These are phyloP conservation scores for Neostapfia colusana DNA, from an alignment of 176 grass and related monocot genomes.

Conservation along the genomic window DNA sequence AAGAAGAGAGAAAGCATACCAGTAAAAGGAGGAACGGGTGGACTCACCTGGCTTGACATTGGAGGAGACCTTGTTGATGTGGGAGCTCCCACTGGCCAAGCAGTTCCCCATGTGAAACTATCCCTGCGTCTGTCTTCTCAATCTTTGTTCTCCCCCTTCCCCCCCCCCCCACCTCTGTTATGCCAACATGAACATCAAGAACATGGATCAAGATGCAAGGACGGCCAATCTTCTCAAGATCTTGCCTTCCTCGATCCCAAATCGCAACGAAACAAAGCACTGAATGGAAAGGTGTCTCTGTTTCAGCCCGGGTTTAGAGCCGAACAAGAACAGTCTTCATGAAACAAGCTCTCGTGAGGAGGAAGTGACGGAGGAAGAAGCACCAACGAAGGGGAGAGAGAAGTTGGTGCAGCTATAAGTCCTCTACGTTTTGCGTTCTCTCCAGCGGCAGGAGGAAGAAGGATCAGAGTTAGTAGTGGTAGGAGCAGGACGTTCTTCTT, in stretches of 20 bases:
- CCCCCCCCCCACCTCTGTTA: background rate
- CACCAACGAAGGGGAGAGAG: background rate
- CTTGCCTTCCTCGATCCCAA: background rate
- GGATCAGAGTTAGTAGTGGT: constrained; percentile 7
- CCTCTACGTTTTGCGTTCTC: background rate
- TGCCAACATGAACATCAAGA: background rate
- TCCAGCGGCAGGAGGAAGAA: constrained; percentile 27
- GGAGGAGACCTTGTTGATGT: constrained; percentile 59
- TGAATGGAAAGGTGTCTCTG: background rate
- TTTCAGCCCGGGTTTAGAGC: background rate
- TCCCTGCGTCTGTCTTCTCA: background rate
- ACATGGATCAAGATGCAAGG: background rate
- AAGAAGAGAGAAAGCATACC: background rate
- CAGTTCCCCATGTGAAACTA: constrained; percentile 63
- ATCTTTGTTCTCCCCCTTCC: background rate
- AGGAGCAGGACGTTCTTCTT: constrained; percentile 21
- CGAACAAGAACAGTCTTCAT: background rate
- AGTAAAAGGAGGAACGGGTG: background rate
- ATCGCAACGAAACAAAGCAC: background rate
- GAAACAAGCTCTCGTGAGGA: background rate
- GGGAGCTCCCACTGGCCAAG: constrained; percentile 35
- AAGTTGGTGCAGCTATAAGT: background rate
- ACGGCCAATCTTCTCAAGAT: background rate
- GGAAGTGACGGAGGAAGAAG: background rate
- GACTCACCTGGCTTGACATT: constrained; percentile 63